Evolutionary conservation across 306 rosid genomes (phyloP), one percentile per base, ranked within the genome.

Genomic region (Medicago arabica): DNA sequence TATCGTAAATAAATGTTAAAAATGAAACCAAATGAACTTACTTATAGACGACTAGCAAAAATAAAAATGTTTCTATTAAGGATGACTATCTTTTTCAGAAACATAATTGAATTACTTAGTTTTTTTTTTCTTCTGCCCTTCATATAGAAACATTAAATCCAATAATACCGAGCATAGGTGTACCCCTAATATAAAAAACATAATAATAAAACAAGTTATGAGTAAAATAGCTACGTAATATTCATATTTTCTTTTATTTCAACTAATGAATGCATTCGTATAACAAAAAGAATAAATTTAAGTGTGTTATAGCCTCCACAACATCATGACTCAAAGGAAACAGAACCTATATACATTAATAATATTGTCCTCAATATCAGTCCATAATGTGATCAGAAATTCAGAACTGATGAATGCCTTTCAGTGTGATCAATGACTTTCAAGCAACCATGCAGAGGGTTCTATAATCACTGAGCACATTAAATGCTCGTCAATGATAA

Each of bases 391-490:
- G 55, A 75, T 71, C 73, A 81, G 81, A 75, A 67, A 43, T 58
- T 53, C 74, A 62, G 77, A 63, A 61, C 23, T 64, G 74, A 57
- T 76, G 71, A 72, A 69, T 81, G 54, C 19, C 76, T 68, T 63
- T 70, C 67, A 49, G 40, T 50, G 36, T 14, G 64, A 75, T 57
- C 67, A 80, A 73, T 81, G 50, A 9, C 67, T 61, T 70, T 81
- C 62, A 51, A 67, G 71, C 43, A 76, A 76, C 53, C 54, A 82
- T 71, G 71, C 78, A 70, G 50, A 72, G 28, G 34, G 14, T 63
- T 54, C 66, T 71, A 47, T 53, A 31, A 36, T 62, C 76, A 83
- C 66, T 83, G 78, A 16, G 36, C 72, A 64, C 86, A 85, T 82
- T 85, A 82, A 82, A 82, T 82, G 79, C 75, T 40, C 49, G 21